phyloP scores from a whole-genome alignment of 2,329 filamentous ascomycete genomes.

The Hypoxylon sp. region DNA sequence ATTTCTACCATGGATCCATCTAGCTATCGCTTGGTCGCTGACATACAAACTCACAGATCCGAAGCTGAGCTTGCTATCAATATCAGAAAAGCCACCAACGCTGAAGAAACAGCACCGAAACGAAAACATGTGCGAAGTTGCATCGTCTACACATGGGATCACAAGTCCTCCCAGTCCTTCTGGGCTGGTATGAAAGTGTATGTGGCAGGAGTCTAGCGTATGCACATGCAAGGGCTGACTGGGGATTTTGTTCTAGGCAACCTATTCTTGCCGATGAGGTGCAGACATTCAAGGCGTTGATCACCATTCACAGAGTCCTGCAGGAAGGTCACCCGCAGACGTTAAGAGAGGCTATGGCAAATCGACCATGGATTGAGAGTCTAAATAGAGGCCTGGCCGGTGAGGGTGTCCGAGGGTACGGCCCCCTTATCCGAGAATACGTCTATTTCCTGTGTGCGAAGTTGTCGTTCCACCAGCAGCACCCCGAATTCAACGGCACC shows the following conservation, averaged over 20 bases:
- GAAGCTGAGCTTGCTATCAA: constrained; percentile 78
- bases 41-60: constrained; percentile 62
- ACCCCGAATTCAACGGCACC: constrained; percentile 97
- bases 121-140: constrained; percentile 97
- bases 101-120: constrained; percentile 77
- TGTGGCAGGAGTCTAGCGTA: constrained; percentile 55
- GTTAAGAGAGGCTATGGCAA: constrained; percentile 88
- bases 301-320: constrained; percentile 96
- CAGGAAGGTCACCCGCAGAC: constrained; percentile 95
- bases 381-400: constrained; percentile 85
- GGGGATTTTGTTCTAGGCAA: constrained; percentile 70
- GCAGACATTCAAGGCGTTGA: constrained; percentile 98
- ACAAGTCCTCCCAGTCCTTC: constrained; percentile 94
- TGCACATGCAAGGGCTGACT: constrained; percentile 37
- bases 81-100: constrained; percentile 78
- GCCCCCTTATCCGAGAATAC: constrained; percentile 94
- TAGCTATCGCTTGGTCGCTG: constrained; percentile 12
- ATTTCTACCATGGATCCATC: constrained; percentile 10
- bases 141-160: constrained; percentile 99
- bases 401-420: constrained; percentile 91
- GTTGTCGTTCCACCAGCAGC: constrained; percentile 94
- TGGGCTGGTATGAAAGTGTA: constrained; percentile 99
- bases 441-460: constrained; percentile 96
- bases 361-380: constrained; percentile 93
- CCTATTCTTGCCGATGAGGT: constrained; percentile 98